These are phyloP conservation scores for Diphasiastrum complanatum DNA, from an alignment of 83 land plant species.

Conservation along the genomic window DNA sequence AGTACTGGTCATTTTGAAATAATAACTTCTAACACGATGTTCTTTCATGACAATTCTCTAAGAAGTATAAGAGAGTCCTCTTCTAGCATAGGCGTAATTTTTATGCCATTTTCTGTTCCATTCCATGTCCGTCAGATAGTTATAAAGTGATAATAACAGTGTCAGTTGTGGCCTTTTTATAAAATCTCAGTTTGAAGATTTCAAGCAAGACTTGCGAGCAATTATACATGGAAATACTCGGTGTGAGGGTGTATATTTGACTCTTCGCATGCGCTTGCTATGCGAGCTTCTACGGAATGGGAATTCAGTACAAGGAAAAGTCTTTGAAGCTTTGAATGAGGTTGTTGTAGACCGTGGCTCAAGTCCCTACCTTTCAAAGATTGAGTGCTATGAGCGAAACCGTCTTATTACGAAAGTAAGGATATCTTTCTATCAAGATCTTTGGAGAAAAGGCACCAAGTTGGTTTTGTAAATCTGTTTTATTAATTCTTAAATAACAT, in stretches of 20 bases:
- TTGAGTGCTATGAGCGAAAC: constrained; percentile 93
- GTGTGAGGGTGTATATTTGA: constrained; percentile 84
- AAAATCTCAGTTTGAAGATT: constrained; percentile 76
- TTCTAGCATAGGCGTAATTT: too few species aligned
- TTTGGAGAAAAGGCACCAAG: not conserved
- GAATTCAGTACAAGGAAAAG: constrained; percentile 82
- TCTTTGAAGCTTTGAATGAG: constrained; percentile 93
- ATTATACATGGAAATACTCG: constrained; percentile 93
- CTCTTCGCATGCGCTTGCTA: constrained; percentile 82
- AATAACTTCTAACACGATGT: not conserved
- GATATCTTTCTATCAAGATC: not conserved
- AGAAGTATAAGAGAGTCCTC: not conserved
- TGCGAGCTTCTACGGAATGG: constrained; percentile 89
- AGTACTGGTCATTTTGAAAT: constrained; percentile 1
- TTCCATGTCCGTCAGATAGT: not conserved
- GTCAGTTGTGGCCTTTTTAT: too few species aligned
- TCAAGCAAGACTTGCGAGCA: constrained; percentile 64
- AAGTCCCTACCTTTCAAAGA: constrained; percentile 92
- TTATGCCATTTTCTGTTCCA: not conserved
- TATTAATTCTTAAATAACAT: too few species aligned
- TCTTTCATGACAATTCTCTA: constrained; percentile 2
- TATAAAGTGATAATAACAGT: not conserved
- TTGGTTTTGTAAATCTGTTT: too few species aligned
- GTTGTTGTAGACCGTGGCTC: constrained; percentile 96
- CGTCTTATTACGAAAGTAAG: constrained; percentile 88